Base-by-base conservation (phyloP, 2,329 filamentous ascomycete genomes). In the Fusarium camptoceras region DNA sequence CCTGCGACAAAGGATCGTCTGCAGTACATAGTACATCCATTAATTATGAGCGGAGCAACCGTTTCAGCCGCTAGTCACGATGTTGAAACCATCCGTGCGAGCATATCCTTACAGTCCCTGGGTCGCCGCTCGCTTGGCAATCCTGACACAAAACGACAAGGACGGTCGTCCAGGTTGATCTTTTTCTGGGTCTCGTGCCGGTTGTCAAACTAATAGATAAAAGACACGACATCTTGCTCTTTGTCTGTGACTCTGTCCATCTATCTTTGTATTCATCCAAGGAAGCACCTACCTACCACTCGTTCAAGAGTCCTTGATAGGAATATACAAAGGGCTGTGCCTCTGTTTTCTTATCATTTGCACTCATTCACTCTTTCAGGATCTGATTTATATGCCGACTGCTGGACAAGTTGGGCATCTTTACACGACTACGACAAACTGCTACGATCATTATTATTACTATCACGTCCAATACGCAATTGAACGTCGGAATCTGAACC, bases 11-110 rank as follows among this genome's bases (percentile, higher is more conserved):
- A 41, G 18, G 31, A 57, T 47, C 63, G 59, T 47, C 41, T 15
- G 34, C 15, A 39, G 25, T 28, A 57, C 34, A 64, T 70, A 50
- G 60, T 65, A 44, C 49, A 42, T 44, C 43, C n/a, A n/a, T n/a
- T n/a, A 34, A 65, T 60, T 61, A 58, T 65, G 46, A 50, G 42
- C 31, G 47, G 42, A 58, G 64, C 54, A 48, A 58, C 57, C 59
- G 72, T 74, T 74, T 74, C 72, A 75, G 72, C 53, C 64, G 60
- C 68, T 71, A 72, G 66, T 69, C 56, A 46, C 54, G 49, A 58
- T 39, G 59, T 70, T 74, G 72, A 74, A 72, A 75, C 72, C 62
- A 71, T 34, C 70, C 70, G 72, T 75, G 72, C 68, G 70, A 72
- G 70, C 66, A 53, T 55, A 22, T 41, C 49, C 34, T 37, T 37